A percentile compares a stretch with the other conserved stretches of the same genome.
These are phyloP conservation scores for Hura crepitans DNA, from an alignment of 441 rosid genomes.

Conservation along the genomic window DNA sequence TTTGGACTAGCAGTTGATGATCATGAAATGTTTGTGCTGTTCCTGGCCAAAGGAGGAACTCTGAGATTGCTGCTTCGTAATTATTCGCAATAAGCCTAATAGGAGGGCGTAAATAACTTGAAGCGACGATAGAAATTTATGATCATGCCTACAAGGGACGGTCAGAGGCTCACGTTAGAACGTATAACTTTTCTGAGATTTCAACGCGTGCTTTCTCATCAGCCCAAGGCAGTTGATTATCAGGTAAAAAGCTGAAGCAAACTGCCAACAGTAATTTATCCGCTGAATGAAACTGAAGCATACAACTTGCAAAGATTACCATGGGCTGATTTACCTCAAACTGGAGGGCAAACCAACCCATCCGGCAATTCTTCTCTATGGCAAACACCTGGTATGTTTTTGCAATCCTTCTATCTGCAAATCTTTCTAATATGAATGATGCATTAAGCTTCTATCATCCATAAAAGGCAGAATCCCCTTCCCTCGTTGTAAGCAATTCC, in stretches of 20 bases:
- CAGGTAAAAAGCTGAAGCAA: not conserved
- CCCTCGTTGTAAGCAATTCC: conserved; percentile 10
- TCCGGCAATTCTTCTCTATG: not conserved
- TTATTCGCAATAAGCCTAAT: not conserved
- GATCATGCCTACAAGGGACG: not conserved
- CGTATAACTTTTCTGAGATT: no score
- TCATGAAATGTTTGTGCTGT: not conserved
- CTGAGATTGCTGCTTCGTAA: not conserved
- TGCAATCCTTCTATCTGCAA: no score
- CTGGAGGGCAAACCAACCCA: no score
- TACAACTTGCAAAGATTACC: not conserved
- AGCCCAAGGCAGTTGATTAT: not conserved
- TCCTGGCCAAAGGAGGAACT: not conserved
- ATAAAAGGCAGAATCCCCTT: not conserved
- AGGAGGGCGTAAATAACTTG: not conserved
- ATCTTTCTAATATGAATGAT: not conserved
- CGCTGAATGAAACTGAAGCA: not conserved
- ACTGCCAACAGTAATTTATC: no score
- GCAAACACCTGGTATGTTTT: not conserved
- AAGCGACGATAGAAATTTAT: not conserved
- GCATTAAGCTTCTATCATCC: conserved; percentile 13
- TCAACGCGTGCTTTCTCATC: not conserved
- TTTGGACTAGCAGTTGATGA: not conserved
- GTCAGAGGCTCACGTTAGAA: not conserved
- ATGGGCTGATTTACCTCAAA: not conserved